Conservation (phyloP, 1,284 basidiomycete genomes). For the Apiotrichum montevideense region DNA sequence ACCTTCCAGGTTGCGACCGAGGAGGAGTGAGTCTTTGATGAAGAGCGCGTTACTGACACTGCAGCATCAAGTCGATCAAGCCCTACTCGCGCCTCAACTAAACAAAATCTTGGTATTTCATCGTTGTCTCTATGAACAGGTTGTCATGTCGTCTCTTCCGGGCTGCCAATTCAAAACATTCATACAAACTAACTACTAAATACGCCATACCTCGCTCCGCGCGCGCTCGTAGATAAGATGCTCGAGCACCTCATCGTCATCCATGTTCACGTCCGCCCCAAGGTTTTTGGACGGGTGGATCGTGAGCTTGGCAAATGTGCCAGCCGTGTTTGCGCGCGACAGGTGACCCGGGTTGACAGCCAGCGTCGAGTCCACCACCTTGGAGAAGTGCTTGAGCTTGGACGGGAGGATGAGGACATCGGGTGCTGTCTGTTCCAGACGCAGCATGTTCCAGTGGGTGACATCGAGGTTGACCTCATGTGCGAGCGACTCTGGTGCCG, state of each 20-base stretch:
- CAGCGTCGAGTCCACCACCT: conserved; percentile 51
- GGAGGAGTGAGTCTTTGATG: conserved; percentile 6
- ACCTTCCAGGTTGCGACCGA: conserved; percentile 13
- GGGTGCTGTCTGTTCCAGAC: conserved; percentile 53
- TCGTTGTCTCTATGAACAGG: background rate
- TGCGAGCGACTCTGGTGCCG: conserved; percentile 65
- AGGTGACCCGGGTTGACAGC: conserved; percentile 46
- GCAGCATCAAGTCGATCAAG: background rate
- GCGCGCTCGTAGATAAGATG: conserved; percentile 42
- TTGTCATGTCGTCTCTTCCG: too few species aligned
- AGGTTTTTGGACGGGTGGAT: conserved; percentile 40
- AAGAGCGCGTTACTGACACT: background rate
- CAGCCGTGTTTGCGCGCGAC: conserved; percentile 35
- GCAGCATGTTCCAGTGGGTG: conserved; percentile 55
- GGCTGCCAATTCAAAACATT: background rate
- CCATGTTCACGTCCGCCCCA: conserved; percentile 17
- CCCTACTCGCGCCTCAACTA: background rate
- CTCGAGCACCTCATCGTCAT: conserved; percentile 22
- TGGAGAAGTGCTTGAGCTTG: conserved; percentile 74
- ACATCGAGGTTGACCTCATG: conserved; percentile 81
- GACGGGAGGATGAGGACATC: conserved; percentile 81
- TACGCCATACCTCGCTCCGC: conserved; percentile 43
- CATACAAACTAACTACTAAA: conserved; percentile 1
- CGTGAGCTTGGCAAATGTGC: conserved; percentile 45
- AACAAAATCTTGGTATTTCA: background rate